Conservation (phyloP, 345 rosid genomes). For the Arabis alpina region DNA sequence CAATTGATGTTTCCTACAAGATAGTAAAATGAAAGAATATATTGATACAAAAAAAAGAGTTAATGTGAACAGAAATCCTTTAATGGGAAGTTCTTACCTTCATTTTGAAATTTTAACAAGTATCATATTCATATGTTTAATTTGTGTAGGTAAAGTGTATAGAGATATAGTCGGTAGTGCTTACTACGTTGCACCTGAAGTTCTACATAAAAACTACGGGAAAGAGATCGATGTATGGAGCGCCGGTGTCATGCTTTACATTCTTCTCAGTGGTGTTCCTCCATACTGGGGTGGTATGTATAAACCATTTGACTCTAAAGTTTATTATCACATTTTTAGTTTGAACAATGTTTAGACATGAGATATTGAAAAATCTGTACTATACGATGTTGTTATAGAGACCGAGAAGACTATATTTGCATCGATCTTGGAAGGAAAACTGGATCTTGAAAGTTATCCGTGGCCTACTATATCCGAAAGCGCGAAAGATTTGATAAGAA, state of each 20-base stretch:
- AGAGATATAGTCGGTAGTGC: constrained; percentile 77
- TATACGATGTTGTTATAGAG: constrained; percentile 49
- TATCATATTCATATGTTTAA: not conserved
- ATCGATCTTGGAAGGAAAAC: constrained; percentile 54
- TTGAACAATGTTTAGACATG: not conserved
- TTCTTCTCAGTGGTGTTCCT: constrained; percentile 90
- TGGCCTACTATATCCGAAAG: constrained; percentile 77
- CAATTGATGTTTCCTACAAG: constrained; percentile 30
- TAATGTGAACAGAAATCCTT: not conserved
- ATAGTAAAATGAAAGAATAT: not conserved
- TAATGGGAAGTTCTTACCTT: not conserved
- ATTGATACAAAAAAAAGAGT: not conserved
- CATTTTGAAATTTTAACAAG: not conserved
- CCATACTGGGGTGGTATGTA: constrained; percentile 93
- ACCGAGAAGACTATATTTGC: constrained; percentile 68
- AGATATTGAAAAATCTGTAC: not conserved
- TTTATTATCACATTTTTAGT: not conserved
- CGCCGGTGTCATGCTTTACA: constrained; percentile 88
- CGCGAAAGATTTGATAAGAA: constrained; percentile 80
- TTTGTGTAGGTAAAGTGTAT: constrained; percentile 64
- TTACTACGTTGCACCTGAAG: constrained; percentile 95
- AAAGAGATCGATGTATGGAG: constrained; percentile 97
- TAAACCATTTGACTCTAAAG: not conserved
- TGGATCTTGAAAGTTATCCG: constrained; percentile 68
- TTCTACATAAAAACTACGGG: constrained; percentile 67